A percentile compares a stretch with the other conserved stretches of the same genome.
These are phyloP conservation scores for Vicia sativa DNA, from an alignment of 306 rosid genomes.

Conservation along the genomic window DNA sequence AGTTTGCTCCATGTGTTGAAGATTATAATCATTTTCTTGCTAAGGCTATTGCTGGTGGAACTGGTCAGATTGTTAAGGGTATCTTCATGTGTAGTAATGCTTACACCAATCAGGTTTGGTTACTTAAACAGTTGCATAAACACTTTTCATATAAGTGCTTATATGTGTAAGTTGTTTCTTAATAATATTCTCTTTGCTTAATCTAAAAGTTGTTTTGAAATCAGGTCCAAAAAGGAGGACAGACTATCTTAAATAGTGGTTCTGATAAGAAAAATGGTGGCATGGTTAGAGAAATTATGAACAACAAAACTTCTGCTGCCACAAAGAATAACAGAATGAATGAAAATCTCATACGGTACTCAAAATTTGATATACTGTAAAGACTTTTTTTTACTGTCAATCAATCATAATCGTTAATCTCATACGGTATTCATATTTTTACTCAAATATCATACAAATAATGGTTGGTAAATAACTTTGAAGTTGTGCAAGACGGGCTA, in stretches of 20 bases:
- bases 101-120: constrained; percentile 78
- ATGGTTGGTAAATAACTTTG: not conserved
- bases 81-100: constrained; percentile 85
- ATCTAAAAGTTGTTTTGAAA: constrained; percentile 15
- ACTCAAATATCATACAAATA: not conserved
- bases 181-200: not conserved
- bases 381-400: too few relatives aligned
- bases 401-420: too few relatives aligned
- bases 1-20: constrained; percentile 85
- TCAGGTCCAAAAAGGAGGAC: constrained; percentile 88
- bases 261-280: constrained; percentile 40
- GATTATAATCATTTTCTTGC: constrained; percentile 82
- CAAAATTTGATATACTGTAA: too few relatives aligned
- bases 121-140: not conserved
- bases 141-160: not conserved
- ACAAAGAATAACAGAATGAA: constrained; percentile 45
- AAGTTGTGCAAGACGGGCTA: too few relatives aligned
- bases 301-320: constrained; percentile 29
- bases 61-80: constrained; percentile 94
- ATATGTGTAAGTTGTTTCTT: not conserved
- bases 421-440: not conserved
- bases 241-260: constrained; percentile 53
- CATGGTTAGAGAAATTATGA: constrained; percentile 34
- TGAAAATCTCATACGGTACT: constrained; percentile 70
- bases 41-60: constrained; percentile 88